phyloP scores from a whole-genome alignment of 164 flowering plant species.

The Aristolochia californica region DNA sequence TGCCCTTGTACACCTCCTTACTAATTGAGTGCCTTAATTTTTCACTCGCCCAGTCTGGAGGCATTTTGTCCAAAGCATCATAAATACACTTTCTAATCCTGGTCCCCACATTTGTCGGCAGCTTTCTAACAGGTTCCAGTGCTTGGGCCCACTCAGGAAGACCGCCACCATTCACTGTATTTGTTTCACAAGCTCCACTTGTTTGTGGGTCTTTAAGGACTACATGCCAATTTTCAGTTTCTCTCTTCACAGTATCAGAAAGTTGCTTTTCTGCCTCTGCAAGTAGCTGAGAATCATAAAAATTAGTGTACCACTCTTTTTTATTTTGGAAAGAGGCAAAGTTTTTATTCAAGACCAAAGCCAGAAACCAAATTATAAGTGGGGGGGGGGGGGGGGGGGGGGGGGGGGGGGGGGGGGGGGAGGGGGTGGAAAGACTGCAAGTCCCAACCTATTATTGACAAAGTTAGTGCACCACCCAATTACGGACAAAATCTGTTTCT shows the following conservation, averaged over 20 bases:
- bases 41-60: conserved; percentile 92
- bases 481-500: neutral
- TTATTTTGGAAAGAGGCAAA: too few relatives aligned
- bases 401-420: too few relatives aligned
- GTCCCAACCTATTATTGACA: too few relatives aligned
- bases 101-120: conserved; percentile 98
- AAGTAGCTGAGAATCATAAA: conserved; percentile 63
- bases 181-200: conserved; percentile 24
- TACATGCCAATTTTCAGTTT: conserved; percentile 26
- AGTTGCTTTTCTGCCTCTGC: conserved; percentile 85
- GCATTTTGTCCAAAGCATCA: conserved; percentile 64
- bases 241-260: conserved; percentile 44
- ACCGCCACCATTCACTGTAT: conserved; percentile 16
- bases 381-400: too few relatives aligned
- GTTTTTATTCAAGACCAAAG: too few relatives aligned
- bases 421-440: too few relatives aligned
- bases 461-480: conserved; percentile 7
- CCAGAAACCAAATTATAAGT: too few relatives aligned
- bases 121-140: conserved; percentile 84
- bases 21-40: conserved; percentile 85
- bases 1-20: conserved; percentile 93
- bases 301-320: too few relatives aligned
- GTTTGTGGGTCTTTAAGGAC: conserved; percentile 39
- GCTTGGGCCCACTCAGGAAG: conserved; percentile 82
- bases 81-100: conserved; percentile 87